Evolutionary conservation across 352 stramenopile genomes (phyloP).

Genomic region (Bremia lactucae): DNA sequence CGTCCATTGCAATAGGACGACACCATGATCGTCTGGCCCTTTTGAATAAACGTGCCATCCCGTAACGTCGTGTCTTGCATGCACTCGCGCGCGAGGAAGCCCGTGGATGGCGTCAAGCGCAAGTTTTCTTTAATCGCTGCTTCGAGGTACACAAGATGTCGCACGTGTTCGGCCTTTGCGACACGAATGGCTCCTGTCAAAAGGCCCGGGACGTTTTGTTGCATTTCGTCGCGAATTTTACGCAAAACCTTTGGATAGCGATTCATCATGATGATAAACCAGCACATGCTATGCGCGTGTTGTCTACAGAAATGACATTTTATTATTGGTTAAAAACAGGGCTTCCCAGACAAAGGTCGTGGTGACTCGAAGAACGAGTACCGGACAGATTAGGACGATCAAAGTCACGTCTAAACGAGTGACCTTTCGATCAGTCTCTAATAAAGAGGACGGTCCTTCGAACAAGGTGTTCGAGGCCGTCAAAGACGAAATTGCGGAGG

Average conservation of each 20-base stretch:
- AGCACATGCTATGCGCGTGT: constrained; percentile 47
- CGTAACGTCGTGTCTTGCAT: constrained; percentile 22
- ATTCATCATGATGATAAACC: constrained; percentile 64
- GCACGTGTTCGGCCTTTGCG: constrained; percentile 30
- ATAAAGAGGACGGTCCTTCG: no score
- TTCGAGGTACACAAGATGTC: constrained; percentile 47
- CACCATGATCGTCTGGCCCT: constrained; percentile 19
- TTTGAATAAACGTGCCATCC: constrained; percentile 20
- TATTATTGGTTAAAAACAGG: no score
- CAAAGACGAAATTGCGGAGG: no score
- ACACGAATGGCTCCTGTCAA: constrained; percentile 16
- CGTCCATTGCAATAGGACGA: constrained; percentile 23
- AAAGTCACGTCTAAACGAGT: no score
- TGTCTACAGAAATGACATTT: no score
- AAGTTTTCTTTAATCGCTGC: constrained; percentile 55
- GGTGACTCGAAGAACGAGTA: no score
- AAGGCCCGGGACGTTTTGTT: constrained; percentile 26
- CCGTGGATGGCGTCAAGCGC: constrained; percentile 49
- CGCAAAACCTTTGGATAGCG: constrained; percentile 32
- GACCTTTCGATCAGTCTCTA: no score
- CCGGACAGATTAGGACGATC: no score
- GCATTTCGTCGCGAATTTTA: constrained; percentile 50
- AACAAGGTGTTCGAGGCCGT: no score
- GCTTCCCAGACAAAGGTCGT: no score
- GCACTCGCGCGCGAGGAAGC: constrained; percentile 37